A percentile compares a stretch with the other conserved stretches of the same genome.
Conservation (phyloP, 2,329 filamentous ascomycete genomes). For the Fusarium tjaetaba region DNA sequence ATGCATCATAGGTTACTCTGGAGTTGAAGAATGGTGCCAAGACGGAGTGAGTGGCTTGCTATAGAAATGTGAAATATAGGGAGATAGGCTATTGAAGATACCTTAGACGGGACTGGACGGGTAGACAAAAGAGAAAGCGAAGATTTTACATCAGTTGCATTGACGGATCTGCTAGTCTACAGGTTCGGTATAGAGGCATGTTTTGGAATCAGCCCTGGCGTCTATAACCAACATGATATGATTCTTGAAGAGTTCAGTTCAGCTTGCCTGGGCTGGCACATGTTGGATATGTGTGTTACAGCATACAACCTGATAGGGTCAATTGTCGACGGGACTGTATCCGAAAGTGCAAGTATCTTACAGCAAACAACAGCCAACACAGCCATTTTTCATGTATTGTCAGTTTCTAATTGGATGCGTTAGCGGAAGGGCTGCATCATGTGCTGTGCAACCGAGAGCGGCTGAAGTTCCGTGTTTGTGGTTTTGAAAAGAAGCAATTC, state of each 20-base stretch:
- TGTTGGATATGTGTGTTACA: neutral
- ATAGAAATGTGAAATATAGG: neutral
- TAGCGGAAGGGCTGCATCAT: constrained; percentile 7
- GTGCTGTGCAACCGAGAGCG: constrained; percentile 1
- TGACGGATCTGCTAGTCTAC: neutral
- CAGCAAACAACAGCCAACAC: neutral
- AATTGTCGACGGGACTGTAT: neutral
- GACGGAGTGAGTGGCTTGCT: constrained; percentile 5
- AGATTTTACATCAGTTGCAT: neutral
- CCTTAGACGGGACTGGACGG: neutral
- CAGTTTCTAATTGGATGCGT: neutral
- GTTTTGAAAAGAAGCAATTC: constrained; percentile 5
- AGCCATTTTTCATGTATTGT: neutral
- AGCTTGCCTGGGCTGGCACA: neutral
- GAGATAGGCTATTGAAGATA: constrained; percentile 7
- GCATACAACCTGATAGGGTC: neutral
- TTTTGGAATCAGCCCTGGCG: neutral
- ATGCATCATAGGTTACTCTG: constrained; percentile 38
- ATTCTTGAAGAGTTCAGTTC: neutral
- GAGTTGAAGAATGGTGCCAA: constrained; percentile 41
- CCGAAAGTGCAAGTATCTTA: neutral
- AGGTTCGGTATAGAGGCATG: neutral
- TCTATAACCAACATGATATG: neutral
- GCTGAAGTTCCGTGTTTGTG: constrained; percentile 1
- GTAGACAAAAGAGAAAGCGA: constrained; percentile 16